Evolutionary conservation across 1,284 basidiomycete genomes (phyloP).

Genomic region (Sanghuangporus baumii): DNA sequence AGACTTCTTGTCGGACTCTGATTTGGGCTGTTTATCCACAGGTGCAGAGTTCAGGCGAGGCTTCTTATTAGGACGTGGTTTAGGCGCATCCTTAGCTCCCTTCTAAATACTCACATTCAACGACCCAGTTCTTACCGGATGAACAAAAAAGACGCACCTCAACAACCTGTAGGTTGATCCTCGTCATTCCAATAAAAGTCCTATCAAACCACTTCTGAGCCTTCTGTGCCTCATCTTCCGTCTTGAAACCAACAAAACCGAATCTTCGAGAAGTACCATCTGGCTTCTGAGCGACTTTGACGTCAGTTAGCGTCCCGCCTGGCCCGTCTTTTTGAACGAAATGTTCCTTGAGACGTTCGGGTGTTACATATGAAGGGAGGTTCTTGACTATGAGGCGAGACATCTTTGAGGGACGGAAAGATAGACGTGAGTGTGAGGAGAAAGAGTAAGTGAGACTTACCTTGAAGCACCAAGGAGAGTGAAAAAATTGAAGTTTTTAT

Average conservation of each 20-base stretch:
- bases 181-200: constrained; percentile 73
- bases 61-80: constrained; percentile 64
- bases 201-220: constrained; percentile 85
- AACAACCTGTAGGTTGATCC: constrained; percentile 74
- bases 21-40: constrained; percentile 23
- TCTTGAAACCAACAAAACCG: constrained; percentile 90
- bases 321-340: constrained; percentile 61
- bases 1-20: constrained; percentile 17
- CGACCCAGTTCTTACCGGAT: constrained; percentile 6
- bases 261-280: constrained; percentile 84
- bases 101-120: constrained; percentile 25
- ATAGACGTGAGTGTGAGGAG: not conserved
- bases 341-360: constrained; percentile 63
- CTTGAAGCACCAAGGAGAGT: not conserved
- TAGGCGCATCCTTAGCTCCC: constrained; percentile 61
- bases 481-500: constrained; percentile 1
- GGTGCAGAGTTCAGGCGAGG: constrained; percentile 44
- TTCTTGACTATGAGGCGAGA: constrained; percentile 92
- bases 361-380: constrained; percentile 71
- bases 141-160: constrained; percentile 47
- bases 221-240: constrained; percentile 67
- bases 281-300: constrained; percentile 73
- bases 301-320: constrained; percentile 78
- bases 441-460: constrained; percentile 11
- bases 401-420: constrained; percentile 36